Evolutionary conservation across 257 asterid species (phyloP), one percentile per base, ranked within the genome.

Genomic region (Ballota nigra): DNA sequence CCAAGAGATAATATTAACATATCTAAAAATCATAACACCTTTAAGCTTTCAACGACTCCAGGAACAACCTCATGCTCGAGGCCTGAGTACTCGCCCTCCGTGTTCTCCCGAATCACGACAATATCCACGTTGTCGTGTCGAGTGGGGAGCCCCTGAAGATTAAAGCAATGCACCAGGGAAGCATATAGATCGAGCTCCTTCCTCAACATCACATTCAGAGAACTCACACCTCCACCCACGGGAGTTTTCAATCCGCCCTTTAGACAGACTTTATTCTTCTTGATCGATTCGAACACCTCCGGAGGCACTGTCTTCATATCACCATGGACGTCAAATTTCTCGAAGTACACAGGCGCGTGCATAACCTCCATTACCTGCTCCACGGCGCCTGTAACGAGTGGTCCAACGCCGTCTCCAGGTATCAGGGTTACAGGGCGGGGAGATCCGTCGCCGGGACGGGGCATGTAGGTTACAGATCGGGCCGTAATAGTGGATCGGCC

Each of bases 21-120:
- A 70, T 26, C 57, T 63, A 47, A 53, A 55, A 33, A 28, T 29
- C 9, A 19, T 70, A 72, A 59, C 73, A 95, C 99, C 97, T 95
- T 95, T 29, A 95, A 87, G 87, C 99, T 95, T 66, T 95, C 99
- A 3, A 95, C 98, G 38, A 95, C 98, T 67, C 99, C 98, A 23
- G 98, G 98, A 82, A 92, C 97, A 51, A 95, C 99, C 96, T 95
- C 98, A 75, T 95, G 99, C 83, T 95, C 99, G 38, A 95, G 87
- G 8, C 99, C 99, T 0, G 97, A 80, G 76, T 95, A 95, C 69
- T 95, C 99, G 0, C 99, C 99, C 82, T 95, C 99, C 0, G 98
- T 95, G 18, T 95, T 95, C 83, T 92, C 99, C 81, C 99, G 80
- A 60, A 95, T 92, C 66, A 92, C 98, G 60, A 95, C 98, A 66